These are phyloP conservation scores for Centrapalus pauciflorus DNA, from an alignment of 129 eudicot species.

Conservation along the genomic window DNA sequence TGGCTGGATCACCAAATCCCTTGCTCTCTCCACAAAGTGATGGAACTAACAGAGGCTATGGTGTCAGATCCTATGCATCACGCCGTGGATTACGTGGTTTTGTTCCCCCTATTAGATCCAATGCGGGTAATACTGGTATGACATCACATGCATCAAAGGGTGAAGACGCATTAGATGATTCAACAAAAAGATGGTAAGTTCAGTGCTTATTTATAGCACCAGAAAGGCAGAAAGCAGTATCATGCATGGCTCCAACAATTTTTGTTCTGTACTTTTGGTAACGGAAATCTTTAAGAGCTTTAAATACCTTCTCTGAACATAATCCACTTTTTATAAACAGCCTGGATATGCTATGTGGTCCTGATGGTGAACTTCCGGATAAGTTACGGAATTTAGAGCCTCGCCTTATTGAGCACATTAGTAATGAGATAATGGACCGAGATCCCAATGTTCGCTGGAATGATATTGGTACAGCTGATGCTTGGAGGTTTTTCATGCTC, in stretches of 20 bases:
- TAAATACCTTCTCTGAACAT: background rate
- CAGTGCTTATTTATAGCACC: slow-evolving; percentile 2
- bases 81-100: slow-evolving; percentile 97
- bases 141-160: slow-evolving; percentile 71
- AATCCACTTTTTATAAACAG: slow-evolving; percentile 28
- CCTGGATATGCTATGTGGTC: slow-evolving; percentile 86
- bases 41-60: slow-evolving; percentile 53
- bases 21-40: slow-evolving; percentile 74
- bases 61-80: slow-evolving; percentile 63
- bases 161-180: slow-evolving; percentile 79
- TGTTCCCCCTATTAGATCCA: slow-evolving; percentile 82
- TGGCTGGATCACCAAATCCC: slow-evolving; percentile 65
- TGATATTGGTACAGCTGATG: slow-evolving; percentile 66
- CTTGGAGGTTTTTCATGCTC: background rate
- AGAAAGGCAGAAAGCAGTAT: slow-evolving; percentile 3
- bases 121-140: slow-evolving; percentile 62
- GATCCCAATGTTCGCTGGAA: slow-evolving; percentile 98
- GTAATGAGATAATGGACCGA: slow-evolving; percentile 95
- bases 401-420: slow-evolving; percentile 85
- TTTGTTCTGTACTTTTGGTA: background rate
- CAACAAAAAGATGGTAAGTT: slow-evolving; percentile 80
- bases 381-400: slow-evolving; percentile 89
- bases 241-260: background rate
- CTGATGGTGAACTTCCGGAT: slow-evolving; percentile 98
- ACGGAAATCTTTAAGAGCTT: background rate